Percentiles rank a stretch among this genome's conserved stretches.
phyloP scores from a whole-genome alignment of 495 filamentous ascomycete species.

The Mycothermus thermophilus region DNA sequence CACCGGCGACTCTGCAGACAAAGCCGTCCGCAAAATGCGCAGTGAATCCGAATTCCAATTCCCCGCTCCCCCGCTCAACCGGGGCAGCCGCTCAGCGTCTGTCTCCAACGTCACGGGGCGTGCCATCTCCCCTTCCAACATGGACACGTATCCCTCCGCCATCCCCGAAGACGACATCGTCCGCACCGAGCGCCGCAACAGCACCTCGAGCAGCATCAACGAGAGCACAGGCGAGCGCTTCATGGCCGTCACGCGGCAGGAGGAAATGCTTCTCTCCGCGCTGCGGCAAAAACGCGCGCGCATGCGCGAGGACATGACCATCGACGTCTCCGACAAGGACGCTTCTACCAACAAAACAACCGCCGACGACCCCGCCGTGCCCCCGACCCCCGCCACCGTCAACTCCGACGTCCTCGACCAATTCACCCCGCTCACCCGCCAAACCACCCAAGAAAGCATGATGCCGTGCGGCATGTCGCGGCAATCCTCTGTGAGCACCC shows the following conservation, averaged over 20 bases:
- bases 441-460: conserved; percentile 14
- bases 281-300: conserved; percentile 65
- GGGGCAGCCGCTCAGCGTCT: conserved; percentile 1
- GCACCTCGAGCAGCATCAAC: conserved; percentile 13
- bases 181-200: conserved; percentile 13
- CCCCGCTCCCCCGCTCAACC: conserved; percentile 11
- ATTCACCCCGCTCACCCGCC: conserved; percentile 8
- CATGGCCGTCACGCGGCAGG: conserved; percentile 77
- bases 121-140: conserved; percentile 33
- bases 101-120: conserved; percentile 20
- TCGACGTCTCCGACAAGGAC: conserved; percentile 23
- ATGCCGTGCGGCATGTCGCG: conserved; percentile 14
- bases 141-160: conserved; percentile 24
- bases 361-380: no score
- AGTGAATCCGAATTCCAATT: conserved; percentile 16
- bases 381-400: no score
- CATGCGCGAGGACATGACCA: conserved; percentile 58
- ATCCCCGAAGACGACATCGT: conserved; percentile 12
- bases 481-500: conserved; percentile 20
- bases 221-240: conserved; percentile 42
- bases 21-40: conserved; percentile 2
- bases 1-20: conserved; percentile 2
- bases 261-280: conserved; percentile 68
- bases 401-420: no score
- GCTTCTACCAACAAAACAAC: background rate